Evolutionary conservation across 495 filamentous ascomycete species (phyloP).

Genomic region (Darksidea phi): DNA sequence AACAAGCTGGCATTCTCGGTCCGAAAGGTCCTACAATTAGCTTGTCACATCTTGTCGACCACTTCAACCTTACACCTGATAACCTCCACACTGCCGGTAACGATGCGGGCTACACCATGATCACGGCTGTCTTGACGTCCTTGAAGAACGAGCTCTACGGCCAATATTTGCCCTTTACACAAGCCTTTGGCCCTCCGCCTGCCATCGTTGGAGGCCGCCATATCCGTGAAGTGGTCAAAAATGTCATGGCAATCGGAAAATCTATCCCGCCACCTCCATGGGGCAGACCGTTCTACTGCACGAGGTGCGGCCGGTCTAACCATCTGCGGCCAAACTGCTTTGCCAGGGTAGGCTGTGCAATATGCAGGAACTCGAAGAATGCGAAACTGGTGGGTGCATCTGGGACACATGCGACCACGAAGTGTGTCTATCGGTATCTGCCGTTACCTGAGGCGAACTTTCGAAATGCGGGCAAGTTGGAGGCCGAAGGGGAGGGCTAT

Average conservation of each 20-base stretch:
- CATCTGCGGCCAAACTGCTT: neutral
- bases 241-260: neutral
- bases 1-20: slow-evolving; percentile 2
- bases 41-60: neutral
- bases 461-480: too few relatives aligned
- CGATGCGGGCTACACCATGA: slow-evolving; percentile 16
- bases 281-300: neutral
- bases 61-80: slow-evolving; percentile 4
- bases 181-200: neutral
- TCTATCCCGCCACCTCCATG: neutral
- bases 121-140: neutral
- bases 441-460: too few relatives aligned
- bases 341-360: neutral
- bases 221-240: neutral
- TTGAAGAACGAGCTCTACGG: neutral
- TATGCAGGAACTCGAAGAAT: neutral
- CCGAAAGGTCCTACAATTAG: slow-evolving; percentile 1
- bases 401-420: neutral
- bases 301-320: neutral
- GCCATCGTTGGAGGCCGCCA: neutral
- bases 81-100: slow-evolving; percentile 23
- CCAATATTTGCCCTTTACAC: neutral
- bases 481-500: too few relatives aligned
- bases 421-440: neutral
- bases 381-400: neutral